Conservation (phyloP, 1,284 basidiomycete species). For the Prillingera fragicola region DNA sequence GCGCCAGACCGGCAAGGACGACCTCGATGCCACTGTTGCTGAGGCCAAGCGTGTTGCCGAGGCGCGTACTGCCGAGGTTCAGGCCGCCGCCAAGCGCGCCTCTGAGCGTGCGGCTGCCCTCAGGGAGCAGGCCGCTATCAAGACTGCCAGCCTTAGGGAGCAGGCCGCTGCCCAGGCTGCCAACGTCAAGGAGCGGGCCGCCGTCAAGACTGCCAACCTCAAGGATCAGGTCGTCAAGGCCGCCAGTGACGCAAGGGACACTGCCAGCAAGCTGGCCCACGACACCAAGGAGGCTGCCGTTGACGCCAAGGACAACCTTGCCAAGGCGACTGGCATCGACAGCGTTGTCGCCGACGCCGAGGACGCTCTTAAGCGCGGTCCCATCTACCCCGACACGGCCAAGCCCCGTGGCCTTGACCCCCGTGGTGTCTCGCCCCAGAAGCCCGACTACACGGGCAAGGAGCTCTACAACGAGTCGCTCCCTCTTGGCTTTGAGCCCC, state of each 20-base stretch:
- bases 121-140: conserved; percentile 30
- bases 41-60: conserved; percentile 7
- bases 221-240: conserved; percentile 4
- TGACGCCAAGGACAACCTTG: conserved; percentile 24
- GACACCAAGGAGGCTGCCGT: conserved; percentile 16
- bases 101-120: conserved; percentile 15
- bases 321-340: conserved; percentile 3
- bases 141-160: conserved; percentile 23
- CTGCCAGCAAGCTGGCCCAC: conserved; percentile 23
- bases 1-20: conserved; percentile 49
- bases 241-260: conserved; percentile 19
- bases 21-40: conserved; percentile 23
- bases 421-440: conserved; percentile 41
- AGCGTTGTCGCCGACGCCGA: conserved; percentile 18
- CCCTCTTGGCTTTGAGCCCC: conserved; percentile 84
- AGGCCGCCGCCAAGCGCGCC: conserved; percentile 9
- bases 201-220: conserved; percentile 27
- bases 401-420: conserved; percentile 41
- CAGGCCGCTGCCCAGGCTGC: conserved; percentile 22
- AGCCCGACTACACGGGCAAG: conserved; percentile 43
- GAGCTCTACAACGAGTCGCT: conserved; percentile 65
- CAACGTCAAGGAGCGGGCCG: conserved; percentile 47
- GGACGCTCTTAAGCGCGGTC: conserved; percentile 51
- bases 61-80: conserved; percentile 41
- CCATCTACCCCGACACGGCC: conserved; percentile 30